Conservation (phyloP, 768 basidiomycete genomes). For the Pholiota microspora region DNA sequence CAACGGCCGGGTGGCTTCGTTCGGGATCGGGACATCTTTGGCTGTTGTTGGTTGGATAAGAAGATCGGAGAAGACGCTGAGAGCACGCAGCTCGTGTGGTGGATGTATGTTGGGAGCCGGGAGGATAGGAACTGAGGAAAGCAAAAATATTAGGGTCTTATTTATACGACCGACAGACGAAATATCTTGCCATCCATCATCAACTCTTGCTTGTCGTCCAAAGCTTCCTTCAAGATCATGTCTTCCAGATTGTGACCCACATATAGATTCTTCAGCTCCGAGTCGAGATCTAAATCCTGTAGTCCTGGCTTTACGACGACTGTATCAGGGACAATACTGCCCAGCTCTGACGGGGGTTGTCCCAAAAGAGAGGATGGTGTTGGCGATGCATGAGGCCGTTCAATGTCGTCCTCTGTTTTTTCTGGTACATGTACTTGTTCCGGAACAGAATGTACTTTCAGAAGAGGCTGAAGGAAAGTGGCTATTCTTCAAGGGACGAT, state of each 20-base stretch:
- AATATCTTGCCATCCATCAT: constrained; percentile 54
- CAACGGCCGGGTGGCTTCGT: not conserved
- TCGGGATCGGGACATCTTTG: not conserved
- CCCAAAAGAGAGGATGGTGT: constrained; percentile 21
- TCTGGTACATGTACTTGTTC: not conserved
- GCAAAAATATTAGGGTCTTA: not conserved
- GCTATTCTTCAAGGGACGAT: constrained; percentile 27
- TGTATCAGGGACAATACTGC: not conserved
- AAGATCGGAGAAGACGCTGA: constrained; percentile 26
- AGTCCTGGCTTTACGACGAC: not conserved
- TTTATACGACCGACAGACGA: not conserved
- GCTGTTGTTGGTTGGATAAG: constrained; percentile 16
- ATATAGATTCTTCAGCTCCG: constrained; percentile 31
- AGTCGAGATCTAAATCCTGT: constrained; percentile 23
- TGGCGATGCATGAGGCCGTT: constrained; percentile 6
- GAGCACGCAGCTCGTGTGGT: constrained; percentile 30
- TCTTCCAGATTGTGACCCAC: constrained; percentile 21
- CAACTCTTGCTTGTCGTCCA: constrained; percentile 47
- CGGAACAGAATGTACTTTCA: not conserved
- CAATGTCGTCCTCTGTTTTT: not conserved
- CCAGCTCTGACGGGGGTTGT: constrained; percentile 21
- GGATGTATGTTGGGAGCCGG: constrained; percentile 50
- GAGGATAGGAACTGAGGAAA: constrained; percentile 49
- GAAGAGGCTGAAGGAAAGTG: constrained; percentile 37
- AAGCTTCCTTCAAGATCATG: constrained; percentile 51